Evolutionary conservation across 805 yeast genomes (phyloP).

Genomic region (Saccharomycopsis selenospora): DNA sequence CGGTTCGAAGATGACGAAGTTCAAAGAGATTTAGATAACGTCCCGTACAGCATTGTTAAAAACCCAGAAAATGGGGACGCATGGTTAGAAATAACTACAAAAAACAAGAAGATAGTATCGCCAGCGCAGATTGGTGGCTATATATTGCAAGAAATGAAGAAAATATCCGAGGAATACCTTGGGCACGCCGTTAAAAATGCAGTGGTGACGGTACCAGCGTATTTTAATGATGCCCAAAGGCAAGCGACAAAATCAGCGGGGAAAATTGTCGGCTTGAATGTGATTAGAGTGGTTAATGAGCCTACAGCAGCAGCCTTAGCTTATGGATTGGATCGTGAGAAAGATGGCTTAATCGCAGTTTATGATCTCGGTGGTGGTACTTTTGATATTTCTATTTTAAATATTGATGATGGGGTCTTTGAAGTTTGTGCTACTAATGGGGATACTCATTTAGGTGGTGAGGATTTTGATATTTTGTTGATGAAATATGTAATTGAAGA

Average conservation of each 20-base stretch:
- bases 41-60: conserved; percentile 57
- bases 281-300: conserved; percentile 70
- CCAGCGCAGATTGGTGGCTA: conserved; percentile 70
- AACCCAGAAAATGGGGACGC: conserved; percentile 63
- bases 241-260: conserved; percentile 83
- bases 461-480: conserved; percentile 69
- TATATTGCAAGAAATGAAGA: conserved; percentile 57
- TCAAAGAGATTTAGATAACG: conserved; percentile 54
- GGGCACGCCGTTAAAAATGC: conserved; percentile 54
- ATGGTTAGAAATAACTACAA: conserved; percentile 46
- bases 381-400: conserved; percentile 71
- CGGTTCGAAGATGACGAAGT: conserved; percentile 61
- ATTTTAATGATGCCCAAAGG: conserved; percentile 75
- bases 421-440: conserved; percentile 82
- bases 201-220: conserved; percentile 80
- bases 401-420: conserved; percentile 73
- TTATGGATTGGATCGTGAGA: conserved; percentile 55
- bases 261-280: conserved; percentile 64
- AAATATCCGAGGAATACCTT: conserved; percentile 53
- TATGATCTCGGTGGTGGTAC: conserved; percentile 86
- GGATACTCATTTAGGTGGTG: conserved; percentile 81
- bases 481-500: conserved; percentile 48
- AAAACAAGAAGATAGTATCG: conserved; percentile 40
- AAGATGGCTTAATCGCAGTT: conserved; percentile 36
- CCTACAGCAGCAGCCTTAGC: conserved; percentile 86